Base-by-base conservation (phyloP, 176 grass and related monocot species). In the Carex pumila region DNA sequence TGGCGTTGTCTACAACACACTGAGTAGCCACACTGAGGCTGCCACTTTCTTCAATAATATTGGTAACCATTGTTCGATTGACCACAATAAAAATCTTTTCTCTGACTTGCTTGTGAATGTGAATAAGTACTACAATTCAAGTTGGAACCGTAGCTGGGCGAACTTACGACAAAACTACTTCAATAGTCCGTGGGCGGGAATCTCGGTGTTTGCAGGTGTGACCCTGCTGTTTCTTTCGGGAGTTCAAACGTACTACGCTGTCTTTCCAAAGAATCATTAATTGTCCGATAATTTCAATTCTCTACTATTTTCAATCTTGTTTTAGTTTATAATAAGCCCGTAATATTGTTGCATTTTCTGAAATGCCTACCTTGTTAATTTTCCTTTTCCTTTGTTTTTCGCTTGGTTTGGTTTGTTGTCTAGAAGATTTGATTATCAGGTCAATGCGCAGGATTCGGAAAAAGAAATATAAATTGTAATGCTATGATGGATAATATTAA, bases 21-120 rank as follows among this genome's bases (percentile, higher is more conserved):
- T 62, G 12, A 34, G 6, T 11, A 73, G 36, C 52, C 11, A 85
- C 45, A 19, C 37, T 12, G 62, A 14, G 47, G 83, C 67, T 0
- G 83, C 68, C 49, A 71, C 7, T 12, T 77, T 85, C 66, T 76
- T 85, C 67, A 85, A 62, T 74, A 32, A 41, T 57, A 71, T 85
- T 14, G 68, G 83, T 3, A 47, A 76, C 0, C 13, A 41, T 12
- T 58, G 14, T 11, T 12, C 1, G 2, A 41, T 85, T n/a, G 3
- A 85, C 4, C 1, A 17, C 17, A 6, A 34, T 34, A 1, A 34
- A 34, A 3, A 34, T 34, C 32, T 1, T 34, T 34, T 34, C 32
- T 34, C 32, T 1, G 0, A 34, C 32, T 34, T 34, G 32, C 2
- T 5, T 6, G 12, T 17, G 0, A 12, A 85, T 19, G 68, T 85